Conservation (phyloP, 345 rosid species). For the Rhizophora apiculata region DNA sequence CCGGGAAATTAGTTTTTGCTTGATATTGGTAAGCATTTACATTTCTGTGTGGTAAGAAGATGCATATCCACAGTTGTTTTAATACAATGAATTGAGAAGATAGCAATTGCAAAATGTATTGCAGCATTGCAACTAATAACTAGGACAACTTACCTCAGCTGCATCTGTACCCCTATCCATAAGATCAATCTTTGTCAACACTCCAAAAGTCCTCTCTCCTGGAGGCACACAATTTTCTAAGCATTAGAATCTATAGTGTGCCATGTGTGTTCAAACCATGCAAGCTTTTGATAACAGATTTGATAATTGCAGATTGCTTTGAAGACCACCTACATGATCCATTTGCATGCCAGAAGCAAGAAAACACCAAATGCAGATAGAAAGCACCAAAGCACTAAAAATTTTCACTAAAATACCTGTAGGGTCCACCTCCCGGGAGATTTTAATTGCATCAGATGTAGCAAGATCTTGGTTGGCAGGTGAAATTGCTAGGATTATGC, state of each 20-base stretch:
- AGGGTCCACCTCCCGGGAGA: constrained; percentile 98
- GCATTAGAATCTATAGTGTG: neutral
- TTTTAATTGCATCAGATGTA: constrained; percentile 97
- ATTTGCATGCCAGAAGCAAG: too few species aligned
- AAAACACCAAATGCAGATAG: neutral
- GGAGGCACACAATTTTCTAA: constrained; percentile 18
- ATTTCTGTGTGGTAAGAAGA: too few species aligned
- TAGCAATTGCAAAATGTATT: neutral
- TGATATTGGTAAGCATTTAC: too few species aligned
- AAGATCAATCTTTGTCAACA: constrained; percentile 97
- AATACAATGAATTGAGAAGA: neutral
- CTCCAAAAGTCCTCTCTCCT: constrained; percentile 99
- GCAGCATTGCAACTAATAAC: constrained; percentile 5
- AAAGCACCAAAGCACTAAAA: neutral
- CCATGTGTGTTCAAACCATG: neutral
- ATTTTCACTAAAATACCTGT: constrained; percentile 48
- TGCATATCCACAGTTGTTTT: too few species aligned
- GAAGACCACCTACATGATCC: neutral
- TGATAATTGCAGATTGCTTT: neutral
- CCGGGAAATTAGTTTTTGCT: too few species aligned
- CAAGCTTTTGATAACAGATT: neutral
- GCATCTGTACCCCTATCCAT: constrained; percentile 99
- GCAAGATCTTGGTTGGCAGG: constrained; percentile 99
- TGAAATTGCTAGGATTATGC: constrained; percentile 94
- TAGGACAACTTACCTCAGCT: constrained; percentile 71